Evolutionary conservation across 1,139 yeast genomes (phyloP).

Genomic region (Saccharomyces pastorianus): DNA sequence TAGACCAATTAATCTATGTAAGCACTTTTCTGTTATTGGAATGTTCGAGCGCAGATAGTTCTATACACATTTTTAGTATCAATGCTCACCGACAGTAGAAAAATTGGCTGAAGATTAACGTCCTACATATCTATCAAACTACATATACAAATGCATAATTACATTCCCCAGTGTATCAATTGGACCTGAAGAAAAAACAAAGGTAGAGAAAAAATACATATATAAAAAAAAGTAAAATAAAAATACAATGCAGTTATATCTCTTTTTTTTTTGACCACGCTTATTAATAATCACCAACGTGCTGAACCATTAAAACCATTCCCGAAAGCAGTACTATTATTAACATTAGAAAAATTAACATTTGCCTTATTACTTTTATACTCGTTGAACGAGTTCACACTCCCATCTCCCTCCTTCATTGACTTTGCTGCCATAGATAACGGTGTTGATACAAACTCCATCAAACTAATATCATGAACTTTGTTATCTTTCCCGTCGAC

Average conservation of each 20-base stretch:
- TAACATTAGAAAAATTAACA: constrained; percentile 5
- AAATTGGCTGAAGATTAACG: not conserved
- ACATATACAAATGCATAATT: constrained; percentile 1
- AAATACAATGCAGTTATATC: not conserved
- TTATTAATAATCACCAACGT: constrained; percentile 12
- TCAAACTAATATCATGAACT: constrained; percentile 6
- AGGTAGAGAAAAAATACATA: not conserved
- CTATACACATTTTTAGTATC: not conserved
- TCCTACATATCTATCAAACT: not conserved
- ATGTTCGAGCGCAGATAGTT: not conserved
- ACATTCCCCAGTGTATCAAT: not conserved
- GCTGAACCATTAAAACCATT: constrained; percentile 8
- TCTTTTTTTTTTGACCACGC: constrained; percentile 2
- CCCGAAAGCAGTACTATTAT: constrained; percentile 2
- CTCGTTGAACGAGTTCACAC: not conserved
- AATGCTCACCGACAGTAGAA: not conserved
- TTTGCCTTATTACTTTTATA: constrained; percentile 4
- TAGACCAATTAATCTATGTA: not conserved
- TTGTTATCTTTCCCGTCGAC: constrained; percentile 3
- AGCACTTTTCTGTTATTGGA: not conserved
- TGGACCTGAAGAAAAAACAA: not conserved
- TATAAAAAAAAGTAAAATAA: not conserved
- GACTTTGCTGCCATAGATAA: constrained; percentile 3
- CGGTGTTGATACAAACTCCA: constrained; percentile 8
- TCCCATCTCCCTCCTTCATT: not conserved